Evolutionary conservation across 2,329 filamentous ascomycete species (phyloP), one percentile per base, ranked within the genome.

Genomic region (Colletotrichum sp.): DNA sequence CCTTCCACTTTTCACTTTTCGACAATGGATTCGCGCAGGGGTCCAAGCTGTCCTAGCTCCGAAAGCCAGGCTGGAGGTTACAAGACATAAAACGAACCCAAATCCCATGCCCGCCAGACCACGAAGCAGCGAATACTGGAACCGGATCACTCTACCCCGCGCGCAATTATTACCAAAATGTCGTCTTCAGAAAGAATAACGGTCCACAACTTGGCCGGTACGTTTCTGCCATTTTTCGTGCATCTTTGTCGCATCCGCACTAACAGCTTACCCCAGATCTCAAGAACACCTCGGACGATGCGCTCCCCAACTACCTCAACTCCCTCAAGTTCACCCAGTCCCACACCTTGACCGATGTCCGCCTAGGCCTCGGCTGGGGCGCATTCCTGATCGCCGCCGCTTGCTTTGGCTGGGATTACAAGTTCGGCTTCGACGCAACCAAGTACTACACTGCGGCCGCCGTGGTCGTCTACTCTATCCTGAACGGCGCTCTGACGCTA

Each of bases 221-320:
- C 30, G 71, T 52, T 72, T 60, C 30, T 59, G 59, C 48, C 22
- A 15, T 62, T 73, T 18, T 60, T 26, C n/a, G 52, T 16, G 26
- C 72, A 34, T 62, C 57, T 48, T 24, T 63, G 65, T 71, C 74
- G 75, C 76, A 74, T 71, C 16, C 55, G 28, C 72, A 78, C 76
- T 68, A 59, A 76, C 66, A 71, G 32, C 26, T 13, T 34, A 72
- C 36, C 26, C 26, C 83, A 98, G 97, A 99, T 84, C 93, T 99
- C 78, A 99, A 99, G 86, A 98, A 97, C 88, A 98, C 96, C 52
- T 95, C 95, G 79, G 97, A 99, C 87, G 97, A 99, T 86, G 95
- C 96, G 73, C 93, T 99, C 76, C 93, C 95, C 75, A 96, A 97
- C 86, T 99, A 99, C 88, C 93, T 99, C 78, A 96, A 95, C 86